Percentiles rank a stretch among this genome's conserved stretches.
Evolutionary conservation across 306 rosid species (phyloP).

Genomic region (Cucumis sativus): DNA sequence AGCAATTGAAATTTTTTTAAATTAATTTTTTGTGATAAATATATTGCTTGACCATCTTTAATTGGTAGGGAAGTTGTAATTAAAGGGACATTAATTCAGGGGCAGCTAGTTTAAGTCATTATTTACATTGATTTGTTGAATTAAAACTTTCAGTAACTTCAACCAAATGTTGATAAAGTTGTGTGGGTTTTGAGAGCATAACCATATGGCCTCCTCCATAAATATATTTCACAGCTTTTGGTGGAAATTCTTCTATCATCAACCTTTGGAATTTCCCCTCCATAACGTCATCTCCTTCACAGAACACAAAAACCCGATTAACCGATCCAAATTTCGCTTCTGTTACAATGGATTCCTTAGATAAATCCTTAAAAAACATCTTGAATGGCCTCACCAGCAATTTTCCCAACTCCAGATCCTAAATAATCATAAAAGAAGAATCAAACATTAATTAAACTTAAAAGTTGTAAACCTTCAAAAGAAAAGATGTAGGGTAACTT

Average conservation of each 20-base stretch:
- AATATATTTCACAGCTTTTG: not conserved
- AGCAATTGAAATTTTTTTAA: no score
- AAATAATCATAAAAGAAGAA: not conserved
- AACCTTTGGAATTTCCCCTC: not conserved
- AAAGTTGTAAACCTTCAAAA: not conserved
- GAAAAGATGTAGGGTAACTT: not conserved
- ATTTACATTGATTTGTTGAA: not conserved
- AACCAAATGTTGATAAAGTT: not conserved
- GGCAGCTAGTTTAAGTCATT: not conserved
- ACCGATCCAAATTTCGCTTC: conserved; percentile 7
- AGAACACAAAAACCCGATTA: not conserved
- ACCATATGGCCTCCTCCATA: conserved; percentile 9
- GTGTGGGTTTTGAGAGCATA: conserved; percentile 3
- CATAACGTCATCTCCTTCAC: conserved; percentile 6
- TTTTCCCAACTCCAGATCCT: not conserved
- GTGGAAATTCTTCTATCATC: not conserved
- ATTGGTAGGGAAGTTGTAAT: not conserved
- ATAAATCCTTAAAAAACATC: not conserved
- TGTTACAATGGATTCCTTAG: not conserved
- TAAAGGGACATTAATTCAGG: not conserved
- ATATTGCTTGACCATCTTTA: not conserved
- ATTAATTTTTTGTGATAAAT: not conserved
- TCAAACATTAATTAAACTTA: not conserved
- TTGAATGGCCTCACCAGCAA: not conserved
- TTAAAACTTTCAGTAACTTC: not conserved